Evolutionary conservation across 768 basidiomycete species (phyloP).

Genomic region (Ramaria sp.): DNA sequence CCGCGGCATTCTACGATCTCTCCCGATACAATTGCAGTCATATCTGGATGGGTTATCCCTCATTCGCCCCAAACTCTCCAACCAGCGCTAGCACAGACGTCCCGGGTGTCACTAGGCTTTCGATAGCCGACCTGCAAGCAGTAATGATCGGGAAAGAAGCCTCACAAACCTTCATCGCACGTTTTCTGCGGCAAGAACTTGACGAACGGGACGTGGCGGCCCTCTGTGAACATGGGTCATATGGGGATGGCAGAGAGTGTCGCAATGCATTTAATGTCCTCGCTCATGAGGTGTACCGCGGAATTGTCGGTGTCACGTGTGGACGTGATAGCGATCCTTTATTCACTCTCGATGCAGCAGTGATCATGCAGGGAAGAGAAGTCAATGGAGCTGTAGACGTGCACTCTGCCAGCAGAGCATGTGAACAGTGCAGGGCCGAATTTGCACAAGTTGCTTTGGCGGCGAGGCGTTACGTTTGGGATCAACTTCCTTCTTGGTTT

Average conservation of each 20-base stretch:
- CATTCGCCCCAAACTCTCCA: conserved; percentile 25
- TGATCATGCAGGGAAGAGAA: conserved; percentile 53
- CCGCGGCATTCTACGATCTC: conserved; percentile 73
- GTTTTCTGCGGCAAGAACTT: neutral
- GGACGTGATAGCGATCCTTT: conserved; percentile 61
- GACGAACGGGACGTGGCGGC: neutral
- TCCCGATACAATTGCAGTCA: conserved; percentile 51
- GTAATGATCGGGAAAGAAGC: neutral
- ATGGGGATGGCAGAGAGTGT: conserved; percentile 37
- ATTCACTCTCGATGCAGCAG: conserved; percentile 57
- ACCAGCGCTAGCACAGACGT: conserved; percentile 19
- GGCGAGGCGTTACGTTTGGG: conserved; percentile 57
- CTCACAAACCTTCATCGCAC: neutral
- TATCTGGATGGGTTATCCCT: conserved; percentile 20
- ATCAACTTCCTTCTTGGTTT: conserved; percentile 55
- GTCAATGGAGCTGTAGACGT: conserved; percentile 31
- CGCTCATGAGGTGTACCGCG: conserved; percentile 64
- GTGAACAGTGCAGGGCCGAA: conserved; percentile 53
- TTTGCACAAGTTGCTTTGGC: conserved; percentile 50
- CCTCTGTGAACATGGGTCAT: neutral
- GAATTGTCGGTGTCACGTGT: conserved; percentile 57
- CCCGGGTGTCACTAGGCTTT: neutral
- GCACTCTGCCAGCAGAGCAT: conserved; percentile 40
- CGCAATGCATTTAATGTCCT: conserved; percentile 65
- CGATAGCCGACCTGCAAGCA: neutral